Evolutionary conservation across 202 grass and related monocot genomes (phyloP).

Genomic region (Brachypodium distachyon): DNA sequence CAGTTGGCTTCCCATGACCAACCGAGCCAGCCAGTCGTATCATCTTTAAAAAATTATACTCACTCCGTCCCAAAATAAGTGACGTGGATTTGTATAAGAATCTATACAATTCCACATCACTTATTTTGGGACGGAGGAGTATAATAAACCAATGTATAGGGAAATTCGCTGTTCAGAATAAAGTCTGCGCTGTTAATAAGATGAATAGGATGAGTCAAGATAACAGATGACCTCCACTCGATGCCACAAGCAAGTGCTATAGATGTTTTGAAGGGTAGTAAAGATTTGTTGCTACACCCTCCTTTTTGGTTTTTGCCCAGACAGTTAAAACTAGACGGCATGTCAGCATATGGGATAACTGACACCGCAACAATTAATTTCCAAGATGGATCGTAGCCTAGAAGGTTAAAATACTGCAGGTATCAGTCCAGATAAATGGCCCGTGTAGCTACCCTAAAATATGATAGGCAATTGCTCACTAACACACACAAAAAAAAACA

Average conservation of each 20-base stretch:
- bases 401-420: constrained; percentile 6
- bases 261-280: neutral
- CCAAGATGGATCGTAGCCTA: neutral
- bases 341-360: constrained; percentile 30
- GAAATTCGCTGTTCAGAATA: too few relatives aligned
- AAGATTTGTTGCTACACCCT: neutral
- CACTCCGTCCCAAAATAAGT: too few relatives aligned
- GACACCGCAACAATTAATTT: constrained; percentile 27
- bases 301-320: neutral
- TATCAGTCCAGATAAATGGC: constrained; percentile 12
- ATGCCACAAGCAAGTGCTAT: neutral
- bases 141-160: neutral
- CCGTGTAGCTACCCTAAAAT: too few relatives aligned
- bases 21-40: too few relatives aligned
- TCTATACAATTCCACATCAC: too few relatives aligned
- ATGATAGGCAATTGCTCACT: neutral
- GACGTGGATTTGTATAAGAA: too few relatives aligned
- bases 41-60: too few relatives aligned
- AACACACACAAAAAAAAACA: neutral
- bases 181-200: too few relatives aligned
- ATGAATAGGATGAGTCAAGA: neutral
- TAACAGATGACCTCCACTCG: neutral
- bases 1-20: too few relatives aligned
- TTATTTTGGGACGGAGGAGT: too few relatives aligned
- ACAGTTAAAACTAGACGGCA: constrained; percentile 5